Evolutionary conservation across 768 basidiomycete genomes (phyloP), one percentile per base, ranked within the genome.

Genomic region (Mycena pura): DNA sequence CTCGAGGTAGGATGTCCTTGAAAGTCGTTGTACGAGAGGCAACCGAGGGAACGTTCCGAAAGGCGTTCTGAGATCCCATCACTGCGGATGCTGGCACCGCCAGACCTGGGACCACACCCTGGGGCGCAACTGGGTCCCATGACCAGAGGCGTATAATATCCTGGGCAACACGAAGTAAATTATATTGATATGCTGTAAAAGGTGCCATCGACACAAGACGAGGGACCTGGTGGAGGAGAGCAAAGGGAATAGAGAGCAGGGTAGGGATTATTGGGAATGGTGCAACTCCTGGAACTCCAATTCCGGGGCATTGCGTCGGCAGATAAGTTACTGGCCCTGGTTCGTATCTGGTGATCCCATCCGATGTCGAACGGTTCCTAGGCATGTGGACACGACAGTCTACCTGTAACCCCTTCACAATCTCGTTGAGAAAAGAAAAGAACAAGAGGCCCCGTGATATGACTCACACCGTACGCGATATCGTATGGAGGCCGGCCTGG

Each of bases 161-260:
- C 27, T 6, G 22, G 11, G 46, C 46, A 32, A 63, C 47, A 22
- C 4, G 15, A 21, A 63, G 49, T 4, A 57, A 31, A 19, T 57
- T 28, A 13, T 32, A 10, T 29, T 63, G 61, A 25, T 57, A 63
- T 27, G 40, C 19, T 41, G 52, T 54, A 14, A 9, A 32, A 32
- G 62, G 57, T n/a, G 53, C 15, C 15, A 60, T 44, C 17, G 51
- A 25, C 13, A 31, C 22, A 9, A 64, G 45, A 21, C 62, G 57
- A 50, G 62, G 62, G 28, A 47, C 17, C 27, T 32, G 58, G 52
- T 64, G 62, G 41, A 64, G 58, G 46, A 64, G 36, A 19, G 62
- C 58, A 40, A 64, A 64, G 9, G 62, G 62, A 9, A 64, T 52
- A 11, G 62, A 64, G 24, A 64, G 57, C 14, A 64, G 43, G 47